Percentiles rank a stretch among this genome's conserved stretches.
These are phyloP conservation scores for Mortierella sp. DNA, from an alignment of 371 early-diverging fungal species.

Conservation along the genomic window DNA sequence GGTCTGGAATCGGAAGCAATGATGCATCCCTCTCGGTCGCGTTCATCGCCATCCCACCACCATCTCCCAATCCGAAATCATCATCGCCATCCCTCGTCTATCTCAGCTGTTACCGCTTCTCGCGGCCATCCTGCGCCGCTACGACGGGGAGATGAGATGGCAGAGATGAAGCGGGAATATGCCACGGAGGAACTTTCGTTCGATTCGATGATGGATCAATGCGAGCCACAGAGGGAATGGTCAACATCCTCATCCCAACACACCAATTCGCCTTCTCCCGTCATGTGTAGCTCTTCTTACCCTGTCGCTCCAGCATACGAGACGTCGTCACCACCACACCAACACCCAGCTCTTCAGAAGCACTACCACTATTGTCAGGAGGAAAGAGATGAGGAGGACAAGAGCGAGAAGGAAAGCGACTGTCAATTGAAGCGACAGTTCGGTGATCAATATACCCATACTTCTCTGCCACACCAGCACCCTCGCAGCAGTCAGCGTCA, in stretches of 20 bases:
- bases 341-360: not conserved
- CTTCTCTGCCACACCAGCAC: constrained; percentile 4
- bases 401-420: not conserved
- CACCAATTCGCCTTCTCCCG: constrained; percentile 47
- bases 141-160: constrained; percentile 6
- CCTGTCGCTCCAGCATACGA: not conserved
- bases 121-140: not conserved
- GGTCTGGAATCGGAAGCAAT: constrained; percentile 14
- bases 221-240: constrained; percentile 43
- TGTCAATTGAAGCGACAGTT: not conserved
- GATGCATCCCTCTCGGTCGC: not conserved
- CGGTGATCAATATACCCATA: not conserved
- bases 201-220: constrained; percentile 49
- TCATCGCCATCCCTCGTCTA: constrained; percentile 8
- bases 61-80: not conserved
- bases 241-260: constrained; percentile 39
- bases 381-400: not conserved
- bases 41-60: not conserved
- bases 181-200: constrained; percentile 29
- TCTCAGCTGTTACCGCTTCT: not conserved
- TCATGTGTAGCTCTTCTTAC: constrained; percentile 24
- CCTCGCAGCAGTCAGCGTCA: constrained; percentile 3
- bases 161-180: constrained; percentile 22
- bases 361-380: not conserved
- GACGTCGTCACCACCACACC: not conserved